Conservation (phyloP, 1,284 basidiomycete genomes). For the Cryptococcus sp. region DNA sequence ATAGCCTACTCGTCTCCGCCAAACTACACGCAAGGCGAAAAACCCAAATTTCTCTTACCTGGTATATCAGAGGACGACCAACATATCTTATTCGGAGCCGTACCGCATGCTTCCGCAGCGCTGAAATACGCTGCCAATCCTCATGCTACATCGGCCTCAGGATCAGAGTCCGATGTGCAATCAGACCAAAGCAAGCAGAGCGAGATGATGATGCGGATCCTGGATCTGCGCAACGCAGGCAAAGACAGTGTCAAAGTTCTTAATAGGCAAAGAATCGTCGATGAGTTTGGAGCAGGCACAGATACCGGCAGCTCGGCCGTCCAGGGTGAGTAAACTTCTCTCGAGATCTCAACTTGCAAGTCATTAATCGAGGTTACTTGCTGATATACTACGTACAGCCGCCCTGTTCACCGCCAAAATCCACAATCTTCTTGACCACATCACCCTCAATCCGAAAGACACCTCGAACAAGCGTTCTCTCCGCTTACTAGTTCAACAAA, state of each 20-base stretch:
- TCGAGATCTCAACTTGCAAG: not conserved
- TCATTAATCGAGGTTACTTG: too few relatives aligned
- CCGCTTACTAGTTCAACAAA: constrained; percentile 72
- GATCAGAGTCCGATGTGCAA: constrained; percentile 6
- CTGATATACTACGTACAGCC: constrained; percentile 56
- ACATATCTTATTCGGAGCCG: constrained; percentile 42
- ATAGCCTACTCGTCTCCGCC: constrained; percentile 44
- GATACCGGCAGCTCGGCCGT: constrained; percentile 84
- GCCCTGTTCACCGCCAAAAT: constrained; percentile 85
- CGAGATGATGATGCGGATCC: constrained; percentile 66
- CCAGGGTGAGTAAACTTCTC: constrained; percentile 65
- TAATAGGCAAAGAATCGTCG: constrained; percentile 77
- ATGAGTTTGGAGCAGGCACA: constrained; percentile 71
- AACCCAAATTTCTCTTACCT: constrained; percentile 37
- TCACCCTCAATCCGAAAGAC: constrained; percentile 70
- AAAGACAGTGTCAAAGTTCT: constrained; percentile 80
- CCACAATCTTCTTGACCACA: constrained; percentile 75
- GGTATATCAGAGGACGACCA: constrained; percentile 39
- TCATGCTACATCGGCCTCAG: not conserved
- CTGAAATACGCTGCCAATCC: constrained; percentile 21
- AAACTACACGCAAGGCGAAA: constrained; percentile 35
- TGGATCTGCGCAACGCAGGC: constrained; percentile 85
- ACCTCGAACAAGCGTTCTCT: constrained; percentile 74
- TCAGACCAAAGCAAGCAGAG: constrained; percentile 62
- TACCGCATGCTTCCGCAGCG: constrained; percentile 42